A percentile compares a stretch with the other conserved stretches of the same genome.
Conservation (phyloP, 164 flowering plant species). For the Umbellularia californica region DNA sequence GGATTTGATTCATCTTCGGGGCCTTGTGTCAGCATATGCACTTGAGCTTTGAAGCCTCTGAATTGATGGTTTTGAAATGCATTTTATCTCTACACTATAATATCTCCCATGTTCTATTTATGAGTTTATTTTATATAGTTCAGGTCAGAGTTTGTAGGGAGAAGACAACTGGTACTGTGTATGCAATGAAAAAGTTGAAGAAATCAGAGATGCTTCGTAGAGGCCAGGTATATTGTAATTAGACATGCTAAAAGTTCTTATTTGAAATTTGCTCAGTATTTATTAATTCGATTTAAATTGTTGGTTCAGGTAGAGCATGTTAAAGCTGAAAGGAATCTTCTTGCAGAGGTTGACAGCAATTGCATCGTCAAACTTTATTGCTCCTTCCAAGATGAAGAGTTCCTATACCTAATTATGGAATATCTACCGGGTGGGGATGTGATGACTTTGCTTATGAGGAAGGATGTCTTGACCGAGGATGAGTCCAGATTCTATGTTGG, state of each 20-base stretch:
- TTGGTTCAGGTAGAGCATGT: conserved; percentile 86
- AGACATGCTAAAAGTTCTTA: background rate
- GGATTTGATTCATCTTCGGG: background rate
- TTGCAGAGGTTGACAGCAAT: conserved; percentile 95
- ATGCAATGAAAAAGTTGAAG: conserved; percentile 95
- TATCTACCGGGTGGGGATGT: conserved; percentile 99
- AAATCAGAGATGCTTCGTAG: conserved; percentile 97
- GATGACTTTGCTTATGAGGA: conserved; percentile 97
- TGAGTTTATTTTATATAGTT: conserved; percentile 5
- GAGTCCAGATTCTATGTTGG: conserved; percentile 95
- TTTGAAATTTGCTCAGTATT: conserved; percentile 2
- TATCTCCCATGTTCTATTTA: background rate
- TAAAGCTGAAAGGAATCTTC: conserved; percentile 92
- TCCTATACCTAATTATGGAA: conserved; percentile 92
- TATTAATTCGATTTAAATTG: background rate
- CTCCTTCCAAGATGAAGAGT: conserved; percentile 96
- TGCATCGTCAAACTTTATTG: conserved; percentile 97
- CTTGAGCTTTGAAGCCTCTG: background rate
- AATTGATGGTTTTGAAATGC: background rate
- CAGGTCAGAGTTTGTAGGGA: conserved; percentile 88
- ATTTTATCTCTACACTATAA: background rate
- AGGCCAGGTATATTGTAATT: conserved; percentile 61
- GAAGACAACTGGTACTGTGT: conserved; percentile 76
- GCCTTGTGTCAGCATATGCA: background rate
- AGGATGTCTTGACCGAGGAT: conserved; percentile 88